phyloP scores from a whole-genome alignment of 2,329 filamentous ascomycete species.

The Aureobasidium lini region DNA sequence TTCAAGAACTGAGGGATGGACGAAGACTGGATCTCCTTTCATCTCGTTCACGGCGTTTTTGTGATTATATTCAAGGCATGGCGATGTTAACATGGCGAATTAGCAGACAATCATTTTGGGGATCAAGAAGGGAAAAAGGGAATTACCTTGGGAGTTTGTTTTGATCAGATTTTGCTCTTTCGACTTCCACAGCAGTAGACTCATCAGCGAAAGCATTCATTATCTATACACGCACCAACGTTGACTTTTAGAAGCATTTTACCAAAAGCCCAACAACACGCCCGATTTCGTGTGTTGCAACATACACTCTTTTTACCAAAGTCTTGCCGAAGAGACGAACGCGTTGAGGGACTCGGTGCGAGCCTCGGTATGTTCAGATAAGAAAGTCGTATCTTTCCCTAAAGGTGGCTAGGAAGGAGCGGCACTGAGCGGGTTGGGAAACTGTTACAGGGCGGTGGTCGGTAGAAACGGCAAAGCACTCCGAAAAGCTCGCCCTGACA shows the following conservation, averaged over 20 bases:
- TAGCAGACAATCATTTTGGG: background rate
- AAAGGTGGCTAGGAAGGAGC: background rate
- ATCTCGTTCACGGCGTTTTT: background rate
- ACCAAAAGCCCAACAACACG: background rate
- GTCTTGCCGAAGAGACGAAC: no score
- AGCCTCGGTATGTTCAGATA: background rate
- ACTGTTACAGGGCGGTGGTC: background rate
- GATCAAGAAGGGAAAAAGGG: background rate
- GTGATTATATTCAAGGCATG: background rate
- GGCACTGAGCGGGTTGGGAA: background rate
- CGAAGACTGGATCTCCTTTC: background rate
- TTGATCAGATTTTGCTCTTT: background rate
- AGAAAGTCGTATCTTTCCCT: background rate
- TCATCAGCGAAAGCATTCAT: slow-evolving; percentile 5
- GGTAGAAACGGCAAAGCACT: background rate
- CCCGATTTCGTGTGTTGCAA: no score
- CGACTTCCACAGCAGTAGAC: background rate
- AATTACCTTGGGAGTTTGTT: background rate
- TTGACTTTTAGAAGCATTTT: background rate
- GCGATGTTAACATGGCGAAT: background rate
- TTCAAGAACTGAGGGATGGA: background rate
- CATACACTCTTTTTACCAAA: no score
- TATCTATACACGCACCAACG: background rate
- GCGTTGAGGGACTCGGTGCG: no score
- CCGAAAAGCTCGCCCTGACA: background rate